Percentiles rank a stretch among this genome's conserved stretches.
Conservation (phyloP, 106 monocot species). For the Apostasia shenzhenica region DNA sequence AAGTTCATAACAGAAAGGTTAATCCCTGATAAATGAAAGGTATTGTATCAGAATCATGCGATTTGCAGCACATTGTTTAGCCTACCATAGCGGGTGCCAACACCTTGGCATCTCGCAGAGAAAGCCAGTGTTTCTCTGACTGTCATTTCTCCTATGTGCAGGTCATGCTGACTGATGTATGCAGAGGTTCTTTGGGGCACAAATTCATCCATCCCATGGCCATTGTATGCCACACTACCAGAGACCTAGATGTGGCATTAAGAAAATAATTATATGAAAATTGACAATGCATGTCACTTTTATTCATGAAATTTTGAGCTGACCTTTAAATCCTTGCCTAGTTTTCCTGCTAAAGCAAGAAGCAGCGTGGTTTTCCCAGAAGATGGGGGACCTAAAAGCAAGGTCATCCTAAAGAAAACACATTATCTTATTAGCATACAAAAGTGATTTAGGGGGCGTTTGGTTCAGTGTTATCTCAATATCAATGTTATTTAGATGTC, state of each 20-base stretch:
- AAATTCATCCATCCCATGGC: conserved; percentile 57
- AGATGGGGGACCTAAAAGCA: too few relatives aligned
- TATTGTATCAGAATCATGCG: neutral
- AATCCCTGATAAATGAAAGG: neutral
- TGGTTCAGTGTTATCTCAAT: too few relatives aligned
- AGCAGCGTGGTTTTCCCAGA: too few relatives aligned
- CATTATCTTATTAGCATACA: neutral
- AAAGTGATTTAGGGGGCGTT: neutral
- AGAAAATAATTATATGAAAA: too few relatives aligned
- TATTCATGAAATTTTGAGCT: too few relatives aligned
- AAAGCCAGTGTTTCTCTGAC: conserved; percentile 59
- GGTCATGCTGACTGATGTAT: conserved; percentile 57
- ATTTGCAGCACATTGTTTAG: neutral
- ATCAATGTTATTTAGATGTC: too few relatives aligned
- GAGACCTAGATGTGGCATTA: conserved; percentile 2
- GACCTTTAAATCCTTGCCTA: too few relatives aligned
- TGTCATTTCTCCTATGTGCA: conserved; percentile 62
- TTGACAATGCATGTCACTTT: neutral
- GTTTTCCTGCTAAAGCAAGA: too few relatives aligned
- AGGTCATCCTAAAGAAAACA: neutral
- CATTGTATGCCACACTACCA: conserved; percentile 57
- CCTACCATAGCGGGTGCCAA: conserved; percentile 46
- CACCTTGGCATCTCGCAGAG: conserved; percentile 60
- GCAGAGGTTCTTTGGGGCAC: conserved; percentile 59
- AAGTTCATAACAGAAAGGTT: neutral